Evolutionary conservation across 1,284 basidiomycete genomes (phyloP), one percentile per base, ranked within the genome.

Genomic region (Coniophora puteana): DNA sequence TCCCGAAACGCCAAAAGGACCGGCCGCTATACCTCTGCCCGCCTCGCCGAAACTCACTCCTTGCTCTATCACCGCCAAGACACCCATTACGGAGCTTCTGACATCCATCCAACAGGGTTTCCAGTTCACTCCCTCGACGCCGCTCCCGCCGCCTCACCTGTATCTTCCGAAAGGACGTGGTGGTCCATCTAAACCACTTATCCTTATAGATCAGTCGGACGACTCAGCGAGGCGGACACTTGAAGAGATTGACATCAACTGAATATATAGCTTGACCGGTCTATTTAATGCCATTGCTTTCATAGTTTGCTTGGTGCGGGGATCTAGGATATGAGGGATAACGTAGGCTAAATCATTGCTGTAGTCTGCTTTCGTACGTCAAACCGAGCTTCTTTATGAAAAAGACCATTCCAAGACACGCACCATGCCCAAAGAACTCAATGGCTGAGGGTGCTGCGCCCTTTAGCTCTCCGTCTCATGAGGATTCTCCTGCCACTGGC

Each of bases 61-160:
- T n/a, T n/a, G n/a, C n/a, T n/a, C n/a, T n/a, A n/a, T n/a, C n/a
- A n/a, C n/a, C n/a, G n/a, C 47, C 13, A 66, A 73, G 48, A 86
- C 83, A 21, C 83, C 84, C 1, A 87, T 87, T 39, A 83, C 84
- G 2, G 67, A 74, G 6, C 68, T 87, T 27, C 66, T 88, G 27
- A 69, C 72, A 24, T 81, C 80, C 4, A 88, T 87, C 44, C 72
- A 86, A 50, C 72, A 68, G 18, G 83, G 82, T 12, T 88, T 87
- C 58, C 57, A 81, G 22, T 74, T 76, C 50, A 79, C 80, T 6
- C 80, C 80, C 14, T 66, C 66, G 20, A 71, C 73, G 3, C 78
- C 78, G 3, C 62, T 81, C 25, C 80, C 79, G 3, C 79, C 78
- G 16, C 71, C 76, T 13, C 66, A 72, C 38, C 66, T 68, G 22